These are phyloP conservation scores for Malus sieversii DNA, from an alignment of 306 rosid species.

Conservation along the genomic window DNA sequence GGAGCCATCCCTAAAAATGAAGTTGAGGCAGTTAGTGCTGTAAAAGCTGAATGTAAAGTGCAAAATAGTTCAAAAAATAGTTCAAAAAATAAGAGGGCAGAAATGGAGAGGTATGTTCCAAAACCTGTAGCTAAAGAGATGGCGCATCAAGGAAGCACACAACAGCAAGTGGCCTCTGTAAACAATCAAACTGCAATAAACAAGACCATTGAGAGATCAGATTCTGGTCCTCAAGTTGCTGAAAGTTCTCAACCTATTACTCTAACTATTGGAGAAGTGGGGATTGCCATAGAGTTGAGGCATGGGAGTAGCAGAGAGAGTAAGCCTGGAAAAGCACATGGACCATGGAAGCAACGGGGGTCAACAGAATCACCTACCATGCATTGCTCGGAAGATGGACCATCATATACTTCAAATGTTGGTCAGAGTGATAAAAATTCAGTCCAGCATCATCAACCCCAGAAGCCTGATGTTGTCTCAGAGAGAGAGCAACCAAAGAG, in stretches of 20 bases:
- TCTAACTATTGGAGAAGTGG: constrained; percentile 32
- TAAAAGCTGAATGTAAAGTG: constrained; percentile 53
- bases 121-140: constrained; percentile 95
- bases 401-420: constrained; percentile 27
- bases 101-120: constrained; percentile 88
- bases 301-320: constrained; percentile 48
- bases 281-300: constrained; percentile 44
- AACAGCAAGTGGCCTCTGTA: constrained; percentile 32
- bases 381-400: constrained; percentile 44
- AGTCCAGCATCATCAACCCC: constrained; percentile 33
- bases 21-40: constrained; percentile 36
- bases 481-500: constrained; percentile 41
- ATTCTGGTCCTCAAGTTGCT: constrained; percentile 32
- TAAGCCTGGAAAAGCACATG: constrained; percentile 60
- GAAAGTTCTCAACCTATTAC: constrained; percentile 30
- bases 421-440: constrained; percentile 30
- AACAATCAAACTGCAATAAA: constrained; percentile 32
- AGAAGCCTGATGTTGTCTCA: constrained; percentile 26
- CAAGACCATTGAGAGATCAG: constrained; percentile 34
- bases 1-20: constrained; percentile 45
- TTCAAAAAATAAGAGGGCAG: constrained; percentile 80
- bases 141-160: constrained; percentile 75
- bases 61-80: constrained; percentile 44
- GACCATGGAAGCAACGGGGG: constrained; percentile 71
- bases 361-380: constrained; percentile 29